phyloP scores from a whole-genome alignment of 441 rosid genomes.

The Macaranga tanarius region DNA sequence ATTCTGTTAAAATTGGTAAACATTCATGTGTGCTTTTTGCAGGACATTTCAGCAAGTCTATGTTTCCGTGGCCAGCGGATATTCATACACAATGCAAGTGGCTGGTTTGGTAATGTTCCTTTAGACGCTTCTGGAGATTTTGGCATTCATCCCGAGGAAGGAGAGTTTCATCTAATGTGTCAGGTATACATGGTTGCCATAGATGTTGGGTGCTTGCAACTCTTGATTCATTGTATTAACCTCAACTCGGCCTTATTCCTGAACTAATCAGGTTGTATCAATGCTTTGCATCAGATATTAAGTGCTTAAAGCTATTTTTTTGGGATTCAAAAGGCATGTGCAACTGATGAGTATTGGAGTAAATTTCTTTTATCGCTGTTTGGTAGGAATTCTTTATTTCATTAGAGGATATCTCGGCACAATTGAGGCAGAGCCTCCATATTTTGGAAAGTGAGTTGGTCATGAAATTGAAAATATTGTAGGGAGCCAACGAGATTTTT shows the following conservation, averaged over 20 bases:
- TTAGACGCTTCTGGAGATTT: constrained; percentile 99
- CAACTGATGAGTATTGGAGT: constrained; percentile 5
- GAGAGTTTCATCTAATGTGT: constrained; percentile 98
- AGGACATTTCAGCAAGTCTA: constrained; percentile 87
- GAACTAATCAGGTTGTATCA: background rate
- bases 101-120: constrained; percentile 95
- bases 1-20: background rate
- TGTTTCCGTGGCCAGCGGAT: constrained; percentile 95
- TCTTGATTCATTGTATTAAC: constrained; percentile 12
- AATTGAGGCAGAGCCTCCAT: no score
- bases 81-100: constrained; percentile 91
- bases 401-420: no score
- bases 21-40: constrained; percentile 24
- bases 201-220: background rate
- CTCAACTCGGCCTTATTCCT: background rate
- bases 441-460: no score
- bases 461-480: no score
- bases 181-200: constrained; percentile 49
- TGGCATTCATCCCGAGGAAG: constrained; percentile 98
- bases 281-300: background rate
- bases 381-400: no score
- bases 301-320: background rate
- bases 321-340: background rate
- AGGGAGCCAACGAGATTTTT: no score
- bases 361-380: background rate